phyloP scores from a whole-genome alignment of 192 early-diverging fungal genomes.

The Entomortierella chlamydospora region DNA sequence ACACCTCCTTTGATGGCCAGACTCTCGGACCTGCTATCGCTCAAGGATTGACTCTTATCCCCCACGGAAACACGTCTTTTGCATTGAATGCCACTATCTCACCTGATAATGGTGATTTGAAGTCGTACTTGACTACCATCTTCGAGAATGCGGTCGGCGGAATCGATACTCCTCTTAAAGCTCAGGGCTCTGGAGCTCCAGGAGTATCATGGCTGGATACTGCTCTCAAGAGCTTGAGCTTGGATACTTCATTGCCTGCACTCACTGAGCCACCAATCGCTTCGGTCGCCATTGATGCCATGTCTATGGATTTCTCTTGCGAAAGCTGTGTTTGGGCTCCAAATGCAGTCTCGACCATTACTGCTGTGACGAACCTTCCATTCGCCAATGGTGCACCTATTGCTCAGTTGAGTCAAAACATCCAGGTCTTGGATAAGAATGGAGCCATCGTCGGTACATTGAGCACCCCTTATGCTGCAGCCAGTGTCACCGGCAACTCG shows the following conservation, averaged over 20 bases:
- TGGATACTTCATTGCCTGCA: conserved; percentile 8
- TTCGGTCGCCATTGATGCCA: conserved; percentile 55
- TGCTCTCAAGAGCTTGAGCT: conserved; percentile 6
- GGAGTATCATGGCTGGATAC: conserved; percentile 20
- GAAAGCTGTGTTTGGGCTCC: conserved; percentile 54
- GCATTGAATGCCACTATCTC: conserved; percentile 26
- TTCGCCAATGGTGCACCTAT: conserved; percentile 66
- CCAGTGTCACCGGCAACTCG: conserved; percentile 48
- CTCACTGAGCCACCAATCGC: conserved; percentile 46
- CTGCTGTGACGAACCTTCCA: conserved; percentile 62
- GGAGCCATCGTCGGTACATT: conserved; percentile 21
- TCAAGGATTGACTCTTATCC: conserved; percentile 24
- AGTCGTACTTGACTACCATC: conserved; percentile 4
- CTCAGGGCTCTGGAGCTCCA: conserved; percentile 18
- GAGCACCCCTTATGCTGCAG: conserved; percentile 1
- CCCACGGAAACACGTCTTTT: conserved; percentile 19
- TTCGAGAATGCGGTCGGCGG: conserved; percentile 24
- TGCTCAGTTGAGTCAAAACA: conserved; percentile 54
- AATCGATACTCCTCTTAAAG: not conserved
- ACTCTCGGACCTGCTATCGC: conserved; percentile 29
- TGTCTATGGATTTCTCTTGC: conserved; percentile 59
- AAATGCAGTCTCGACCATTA: conserved; percentile 51
- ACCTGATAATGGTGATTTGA: conserved; percentile 3
- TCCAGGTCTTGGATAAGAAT: conserved; percentile 46
- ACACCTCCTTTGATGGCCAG: conserved; percentile 7